Conservation (phyloP, 164 flowering plant species). For the Sedum album region DNA sequence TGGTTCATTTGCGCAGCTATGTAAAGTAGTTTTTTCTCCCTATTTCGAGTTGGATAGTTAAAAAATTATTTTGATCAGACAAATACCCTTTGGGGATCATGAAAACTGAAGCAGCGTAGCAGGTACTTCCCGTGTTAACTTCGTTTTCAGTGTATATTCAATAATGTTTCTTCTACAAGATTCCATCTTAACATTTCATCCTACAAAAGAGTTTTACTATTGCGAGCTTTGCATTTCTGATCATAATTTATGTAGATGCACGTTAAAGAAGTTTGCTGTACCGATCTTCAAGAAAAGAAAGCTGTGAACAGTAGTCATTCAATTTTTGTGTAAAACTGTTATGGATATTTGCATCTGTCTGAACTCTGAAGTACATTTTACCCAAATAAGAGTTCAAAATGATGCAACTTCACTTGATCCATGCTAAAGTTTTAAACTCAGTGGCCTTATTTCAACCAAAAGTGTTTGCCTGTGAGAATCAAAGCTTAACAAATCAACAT, state of each 20-base stretch:
- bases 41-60: too few species aligned
- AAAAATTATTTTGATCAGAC: not conserved
- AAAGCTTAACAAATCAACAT: not conserved
- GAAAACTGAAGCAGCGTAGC: too few species aligned
- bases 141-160: too few species aligned
- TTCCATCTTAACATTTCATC: not conserved
- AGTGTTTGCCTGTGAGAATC: not conserved
- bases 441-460: too few species aligned
- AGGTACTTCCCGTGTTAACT: too few species aligned
- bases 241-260: not conserved
- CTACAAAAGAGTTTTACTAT: not conserved
- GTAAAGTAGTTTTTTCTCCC: too few species aligned
- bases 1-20: too few species aligned
- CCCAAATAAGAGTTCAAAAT: not conserved
- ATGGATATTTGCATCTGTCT: not conserved
- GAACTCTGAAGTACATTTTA: not conserved
- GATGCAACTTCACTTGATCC: not conserved
- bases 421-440: not conserved
- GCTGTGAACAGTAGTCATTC: not conserved
- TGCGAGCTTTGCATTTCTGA: not conserved
- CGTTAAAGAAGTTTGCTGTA: not conserved
- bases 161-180: not conserved
- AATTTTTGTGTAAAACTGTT: not conserved
- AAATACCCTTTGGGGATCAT: too few species aligned
- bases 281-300: not conserved